These are phyloP conservation scores for Coniochaeta sp. DNA, from an alignment of 2,329 filamentous ascomycete species.

Conservation along the genomic window DNA sequence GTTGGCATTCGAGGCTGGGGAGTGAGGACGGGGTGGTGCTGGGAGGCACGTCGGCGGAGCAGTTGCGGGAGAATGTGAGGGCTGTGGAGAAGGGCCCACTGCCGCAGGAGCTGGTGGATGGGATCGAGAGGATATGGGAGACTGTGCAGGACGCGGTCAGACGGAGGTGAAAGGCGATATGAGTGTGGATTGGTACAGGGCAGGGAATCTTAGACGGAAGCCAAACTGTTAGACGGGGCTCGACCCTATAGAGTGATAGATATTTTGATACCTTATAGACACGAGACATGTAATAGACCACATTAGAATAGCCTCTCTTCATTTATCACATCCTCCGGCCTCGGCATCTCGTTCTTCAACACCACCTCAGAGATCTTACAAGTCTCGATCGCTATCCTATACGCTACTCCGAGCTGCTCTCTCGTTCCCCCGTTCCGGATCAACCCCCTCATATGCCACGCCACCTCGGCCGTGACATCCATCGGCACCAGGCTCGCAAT, in stretches of 20 bases:
- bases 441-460: constrained; percentile 17
- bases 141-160: background rate
- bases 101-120: background rate
- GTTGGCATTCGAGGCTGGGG: background rate
- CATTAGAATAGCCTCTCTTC: constrained; percentile 8
- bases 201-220: background rate
- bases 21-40: background rate
- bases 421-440: constrained; percentile 16
- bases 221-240: background rate
- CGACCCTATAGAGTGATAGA: background rate
- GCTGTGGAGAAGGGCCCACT: background rate
- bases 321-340: constrained; percentile 13
- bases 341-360: constrained; percentile 15
- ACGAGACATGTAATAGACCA: background rate
- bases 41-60: background rate
- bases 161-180: background rate
- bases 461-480: constrained; percentile 17
- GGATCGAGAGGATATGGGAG: background rate
- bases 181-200: background rate
- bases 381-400: constrained; percentile 7
- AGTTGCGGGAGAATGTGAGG: background rate
- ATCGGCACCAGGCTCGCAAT: constrained; percentile 17
- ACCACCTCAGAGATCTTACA: constrained; percentile 11
- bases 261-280: background rate
- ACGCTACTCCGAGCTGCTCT: constrained; percentile 8